These are phyloP conservation scores for Leucocoprinus birnbaumii DNA, from an alignment of 768 basidiomycete species.

Conservation along the genomic window DNA sequence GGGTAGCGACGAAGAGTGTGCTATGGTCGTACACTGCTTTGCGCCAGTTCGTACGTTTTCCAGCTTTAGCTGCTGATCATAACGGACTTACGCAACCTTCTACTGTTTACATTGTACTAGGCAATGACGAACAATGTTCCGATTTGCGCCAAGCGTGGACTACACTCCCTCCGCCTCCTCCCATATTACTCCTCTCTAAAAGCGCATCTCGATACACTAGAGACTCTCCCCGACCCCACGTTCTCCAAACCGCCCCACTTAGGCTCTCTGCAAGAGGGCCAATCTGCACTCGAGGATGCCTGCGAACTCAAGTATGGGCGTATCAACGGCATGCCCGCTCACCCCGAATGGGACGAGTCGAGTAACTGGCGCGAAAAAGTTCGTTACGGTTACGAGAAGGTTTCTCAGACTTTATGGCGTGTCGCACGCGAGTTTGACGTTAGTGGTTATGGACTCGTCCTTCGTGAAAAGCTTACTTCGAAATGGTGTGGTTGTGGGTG, in stretches of 20 bases:
- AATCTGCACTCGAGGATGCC: conserved; percentile 62
- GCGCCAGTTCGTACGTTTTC: conserved; percentile 64
- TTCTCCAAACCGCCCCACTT: conserved; percentile 70
- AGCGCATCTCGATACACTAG: conserved; percentile 58
- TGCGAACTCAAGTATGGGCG: conserved; percentile 53
- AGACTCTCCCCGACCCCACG: conserved; percentile 50
- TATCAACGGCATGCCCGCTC: conserved; percentile 29
- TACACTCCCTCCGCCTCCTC: conserved; percentile 65
- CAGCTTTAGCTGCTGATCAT: background rate
- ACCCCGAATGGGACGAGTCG: conserved; percentile 42
- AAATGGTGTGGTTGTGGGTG: conserved; percentile 85
- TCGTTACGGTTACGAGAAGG: conserved; percentile 60
- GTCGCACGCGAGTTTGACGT: conserved; percentile 72
- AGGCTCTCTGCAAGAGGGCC: conserved; percentile 53
- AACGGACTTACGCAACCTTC: too few relatives aligned
- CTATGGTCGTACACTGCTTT: conserved; percentile 79
- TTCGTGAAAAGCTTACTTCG: conserved; percentile 67
- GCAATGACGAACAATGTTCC: conserved; percentile 68
- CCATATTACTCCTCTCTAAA: conserved; percentile 60
- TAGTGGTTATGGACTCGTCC: conserved; percentile 64
- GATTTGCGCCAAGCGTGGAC: conserved; percentile 60
- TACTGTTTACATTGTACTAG: conserved; percentile 26
- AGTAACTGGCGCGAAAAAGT: conserved; percentile 57
- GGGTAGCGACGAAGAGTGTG: conserved; percentile 77
- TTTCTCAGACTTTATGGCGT: conserved; percentile 64